These are phyloP conservation scores for Tricholoma furcatifolium DNA, from an alignment of 768 basidiomycete genomes.

Conservation along the genomic window DNA sequence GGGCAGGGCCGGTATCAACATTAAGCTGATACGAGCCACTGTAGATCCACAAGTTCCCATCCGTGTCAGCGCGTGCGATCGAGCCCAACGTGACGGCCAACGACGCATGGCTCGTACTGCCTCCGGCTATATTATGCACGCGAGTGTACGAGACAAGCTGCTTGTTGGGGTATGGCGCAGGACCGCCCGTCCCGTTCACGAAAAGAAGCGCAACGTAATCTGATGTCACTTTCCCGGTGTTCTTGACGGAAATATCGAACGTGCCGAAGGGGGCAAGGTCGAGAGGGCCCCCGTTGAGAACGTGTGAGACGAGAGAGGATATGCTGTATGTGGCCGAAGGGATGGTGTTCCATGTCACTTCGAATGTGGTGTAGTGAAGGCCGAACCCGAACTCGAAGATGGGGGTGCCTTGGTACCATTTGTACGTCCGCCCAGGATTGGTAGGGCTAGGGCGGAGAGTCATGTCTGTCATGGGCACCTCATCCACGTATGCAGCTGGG, in stretches of 20 bases:
- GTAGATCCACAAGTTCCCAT: slow-evolving; percentile 45
- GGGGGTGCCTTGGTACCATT: slow-evolving; percentile 53
- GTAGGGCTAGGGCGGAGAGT: slow-evolving; percentile 43
- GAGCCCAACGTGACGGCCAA: slow-evolving; percentile 47
- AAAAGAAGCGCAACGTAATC: slow-evolving; percentile 59
- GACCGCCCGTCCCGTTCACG: slow-evolving; percentile 45
- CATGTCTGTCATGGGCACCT: slow-evolving; percentile 61
- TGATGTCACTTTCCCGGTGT: slow-evolving; percentile 46
- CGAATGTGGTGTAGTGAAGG: slow-evolving; percentile 53
- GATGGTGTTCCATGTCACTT: slow-evolving; percentile 34
- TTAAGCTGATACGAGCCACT: slow-evolving; percentile 42
- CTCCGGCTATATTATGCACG: slow-evolving; percentile 24
- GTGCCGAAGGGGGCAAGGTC: slow-evolving; percentile 50
- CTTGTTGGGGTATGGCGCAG: slow-evolving; percentile 51
- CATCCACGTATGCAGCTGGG: slow-evolving; percentile 43
- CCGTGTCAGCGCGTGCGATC: slow-evolving; percentile 45
- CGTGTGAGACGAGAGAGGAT: slow-evolving; percentile 31
- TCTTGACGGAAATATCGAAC: slow-evolving; percentile 46
- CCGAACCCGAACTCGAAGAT: slow-evolving; percentile 55
- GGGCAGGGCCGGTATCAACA: slow-evolving; percentile 39
- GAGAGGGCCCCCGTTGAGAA: slow-evolving; percentile 19
- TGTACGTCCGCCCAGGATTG: slow-evolving; percentile 57
- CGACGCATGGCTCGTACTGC: slow-evolving; percentile 26
- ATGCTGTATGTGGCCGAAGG: slow-evolving; percentile 40
- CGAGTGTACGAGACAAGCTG: slow-evolving; percentile 50